Conservation (phyloP, 129 eudicot species). For the Logfia minima region DNA sequence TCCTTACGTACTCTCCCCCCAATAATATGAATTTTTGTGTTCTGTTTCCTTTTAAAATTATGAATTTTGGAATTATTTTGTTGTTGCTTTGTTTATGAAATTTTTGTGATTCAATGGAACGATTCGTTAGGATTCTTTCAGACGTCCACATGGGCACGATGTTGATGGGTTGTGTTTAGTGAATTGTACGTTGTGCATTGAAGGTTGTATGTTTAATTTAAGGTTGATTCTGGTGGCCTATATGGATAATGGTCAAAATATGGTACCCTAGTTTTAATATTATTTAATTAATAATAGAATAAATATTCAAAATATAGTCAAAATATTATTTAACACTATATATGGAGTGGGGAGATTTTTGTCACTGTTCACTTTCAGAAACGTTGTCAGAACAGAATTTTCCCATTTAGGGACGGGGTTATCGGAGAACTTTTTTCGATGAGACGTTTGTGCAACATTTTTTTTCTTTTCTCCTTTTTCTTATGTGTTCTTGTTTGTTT, state of each 20-base stretch:
- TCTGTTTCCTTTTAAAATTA: slow-evolving; percentile 11
- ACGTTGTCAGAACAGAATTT: no score
- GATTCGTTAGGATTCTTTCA: slow-evolving; percentile 28
- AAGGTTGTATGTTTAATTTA: slow-evolving; percentile 4
- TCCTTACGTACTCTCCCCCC: slow-evolving; percentile 16
- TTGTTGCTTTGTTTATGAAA: background rate
- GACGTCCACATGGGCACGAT: slow-evolving; percentile 22
- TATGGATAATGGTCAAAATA: slow-evolving; percentile 1
- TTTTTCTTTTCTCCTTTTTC: no score
- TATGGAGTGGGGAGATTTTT: no score
- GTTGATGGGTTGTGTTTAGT: slow-evolving; percentile 3
- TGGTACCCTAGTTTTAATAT: background rate
- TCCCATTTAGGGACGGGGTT: no score
- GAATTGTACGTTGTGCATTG: slow-evolving; percentile 18
- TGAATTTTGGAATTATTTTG: background rate
- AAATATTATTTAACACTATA: no score
- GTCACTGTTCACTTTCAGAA: no score
- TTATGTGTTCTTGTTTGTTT: no score
- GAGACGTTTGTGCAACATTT: no score
- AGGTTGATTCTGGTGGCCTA: slow-evolving; percentile 3
- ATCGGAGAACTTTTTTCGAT: no score
- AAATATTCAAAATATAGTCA: no score
- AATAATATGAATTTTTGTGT: slow-evolving; percentile 5
- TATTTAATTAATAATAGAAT: background rate
- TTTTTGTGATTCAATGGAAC: slow-evolving; percentile 22